Evolutionary conservation across 2,329 filamentous ascomycete species (phyloP), one percentile per base, ranked within the genome.

Genomic region (Pseudogymnoascus sp.): DNA sequence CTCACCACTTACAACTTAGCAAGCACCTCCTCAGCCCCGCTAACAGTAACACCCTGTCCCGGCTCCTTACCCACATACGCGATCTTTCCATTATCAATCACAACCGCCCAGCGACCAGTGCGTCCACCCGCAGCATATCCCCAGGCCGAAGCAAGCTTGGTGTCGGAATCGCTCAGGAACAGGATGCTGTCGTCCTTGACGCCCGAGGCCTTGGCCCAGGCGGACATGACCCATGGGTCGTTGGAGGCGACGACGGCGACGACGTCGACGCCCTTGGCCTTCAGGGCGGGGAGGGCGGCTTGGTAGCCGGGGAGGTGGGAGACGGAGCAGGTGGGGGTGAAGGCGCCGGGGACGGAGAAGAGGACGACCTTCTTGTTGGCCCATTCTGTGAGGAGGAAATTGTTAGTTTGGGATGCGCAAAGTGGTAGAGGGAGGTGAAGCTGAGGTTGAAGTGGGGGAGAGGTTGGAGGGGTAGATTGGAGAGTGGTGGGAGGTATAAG

Each of bases 171-270:
- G 69, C 80, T 82, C 68, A 89, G 79, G 78, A 89, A 88, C 62
- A 88, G 78, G 69, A 88, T 84, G 70, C 83, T 82, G 64, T 88
- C 82, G 58, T 78, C 78, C 70, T 81, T 85, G 67, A 88, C 80
- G 12, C 77, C 76, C 73, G 89, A 89, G 68, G 87, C 86, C 77
- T 89, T 89, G 70, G 82, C 82, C 85, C 85, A 88, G 33, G 85
- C 86, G 71, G 81, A 84, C 86, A 89, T 89, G 66, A 89, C 87
- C 71, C 77, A 88, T 13, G 83, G 79, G 75, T 89, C 87, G 71
- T 89, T 89, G 74, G 75, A 86, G 18, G 86, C 86, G 69, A 89
- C 82, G 64, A 87, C 81, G 40, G 84, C 85, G 61, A 89, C 81
- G 55, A 86, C 70, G 71, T 89, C 87, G 62, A 89, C 86, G 65